These are phyloP conservation scores for Phytophthora boehmeriae DNA, from an alignment of 352 stramenopile species.

Conservation along the genomic window DNA sequence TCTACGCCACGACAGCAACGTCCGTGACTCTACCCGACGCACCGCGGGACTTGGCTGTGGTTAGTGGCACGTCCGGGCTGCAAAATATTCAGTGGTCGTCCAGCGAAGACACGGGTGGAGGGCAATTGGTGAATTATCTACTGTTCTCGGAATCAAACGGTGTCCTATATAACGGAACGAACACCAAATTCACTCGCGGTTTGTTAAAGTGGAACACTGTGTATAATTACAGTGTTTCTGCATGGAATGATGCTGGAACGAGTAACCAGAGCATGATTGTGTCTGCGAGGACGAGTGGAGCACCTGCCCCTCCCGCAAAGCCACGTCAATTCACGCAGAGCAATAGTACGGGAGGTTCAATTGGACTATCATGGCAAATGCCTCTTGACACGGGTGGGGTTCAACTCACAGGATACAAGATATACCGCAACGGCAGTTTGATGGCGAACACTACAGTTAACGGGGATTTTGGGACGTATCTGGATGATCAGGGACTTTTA, in stretches of 20 bases:
- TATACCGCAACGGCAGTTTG: constrained; percentile 39
- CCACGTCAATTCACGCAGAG: constrained; percentile 28
- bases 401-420: constrained; percentile 39
- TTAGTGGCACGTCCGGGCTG: constrained; percentile 40
- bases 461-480: constrained; percentile 14
- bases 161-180: constrained; percentile 51
- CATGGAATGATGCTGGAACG: constrained; percentile 51
- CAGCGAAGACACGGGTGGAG: constrained; percentile 48
- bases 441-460: constrained; percentile 13
- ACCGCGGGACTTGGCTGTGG: constrained; percentile 37
- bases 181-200: constrained; percentile 42
- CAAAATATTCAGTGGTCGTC: constrained; percentile 49
- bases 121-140: constrained; percentile 34
- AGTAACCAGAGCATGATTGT: constrained; percentile 30
- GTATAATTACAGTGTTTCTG: constrained; percentile 49
- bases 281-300: constrained; percentile 22
- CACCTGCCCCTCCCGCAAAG: constrained; percentile 29
- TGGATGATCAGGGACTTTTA: constrained; percentile 38
- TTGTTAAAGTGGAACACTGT: constrained; percentile 39
- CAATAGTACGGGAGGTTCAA: constrained; percentile 39
- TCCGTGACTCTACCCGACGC: constrained; percentile 37
- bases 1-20: constrained; percentile 41
- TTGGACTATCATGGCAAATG: constrained; percentile 44
- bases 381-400: constrained; percentile 56
- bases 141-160: constrained; percentile 34